A percentile compares a stretch with the other conserved stretches of the same genome.
Evolutionary conservation across 192 early-diverging fungal genomes (phyloP).

Genomic region (Piromyces finnis): DNA sequence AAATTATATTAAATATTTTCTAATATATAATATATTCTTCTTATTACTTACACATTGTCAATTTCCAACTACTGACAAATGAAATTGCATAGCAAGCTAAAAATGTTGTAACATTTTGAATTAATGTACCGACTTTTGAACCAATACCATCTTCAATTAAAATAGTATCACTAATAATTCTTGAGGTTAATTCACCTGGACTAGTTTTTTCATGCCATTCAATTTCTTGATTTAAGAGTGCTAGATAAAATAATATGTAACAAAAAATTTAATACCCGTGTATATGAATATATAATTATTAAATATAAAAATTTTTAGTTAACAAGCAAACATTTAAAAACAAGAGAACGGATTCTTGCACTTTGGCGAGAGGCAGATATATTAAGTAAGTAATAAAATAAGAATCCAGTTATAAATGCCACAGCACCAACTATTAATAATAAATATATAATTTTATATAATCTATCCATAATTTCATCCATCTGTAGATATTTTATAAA

Average conservation of each 20-base stretch:
- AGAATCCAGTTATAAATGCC: not conserved
- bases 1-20: too few species aligned
- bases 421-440: not conserved
- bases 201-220: not conserved
- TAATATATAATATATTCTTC: too few species aligned
- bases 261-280: too few species aligned
- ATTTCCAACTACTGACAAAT: not conserved
- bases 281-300: too few species aligned
- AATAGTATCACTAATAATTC: not conserved
- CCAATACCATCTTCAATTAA: not conserved
- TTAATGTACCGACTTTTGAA: not conserved
- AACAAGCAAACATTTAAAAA: not conserved
- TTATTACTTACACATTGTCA: not conserved
- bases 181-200: not conserved
- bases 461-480: not conserved
- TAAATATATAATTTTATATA: not conserved
- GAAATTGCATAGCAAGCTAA: not conserved
- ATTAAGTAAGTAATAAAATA: not conserved
- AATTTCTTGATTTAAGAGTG: not conserved
- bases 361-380: not conserved
- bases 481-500: not conserved
- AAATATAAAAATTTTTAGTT: not conserved
- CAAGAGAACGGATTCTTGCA: not conserved
- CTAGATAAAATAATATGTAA: not conserved
- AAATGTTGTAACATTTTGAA: not conserved